A percentile compares a stretch with the other conserved stretches of the same genome.
These are phyloP conservation scores for Globisporangium iwayamae DNA, from an alignment of 352 stramenopile genomes.

Conservation along the genomic window DNA sequence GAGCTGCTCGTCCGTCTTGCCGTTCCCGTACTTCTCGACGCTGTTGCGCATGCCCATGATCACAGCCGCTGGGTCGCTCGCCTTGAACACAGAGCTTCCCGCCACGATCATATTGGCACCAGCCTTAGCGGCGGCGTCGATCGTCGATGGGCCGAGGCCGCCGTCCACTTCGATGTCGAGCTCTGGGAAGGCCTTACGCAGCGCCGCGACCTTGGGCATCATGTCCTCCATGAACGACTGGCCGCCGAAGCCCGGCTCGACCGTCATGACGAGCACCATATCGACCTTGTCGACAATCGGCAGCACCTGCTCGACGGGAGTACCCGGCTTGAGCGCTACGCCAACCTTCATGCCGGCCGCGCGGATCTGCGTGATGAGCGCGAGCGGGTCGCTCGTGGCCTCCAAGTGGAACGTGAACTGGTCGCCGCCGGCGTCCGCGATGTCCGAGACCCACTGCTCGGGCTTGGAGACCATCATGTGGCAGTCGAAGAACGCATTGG, in stretches of 20 bases:
- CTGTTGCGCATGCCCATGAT: conserved; percentile 85
- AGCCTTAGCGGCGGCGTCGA: conserved; percentile 91
- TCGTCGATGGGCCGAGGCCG: conserved; percentile 91
- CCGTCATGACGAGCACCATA: conserved; percentile 98
- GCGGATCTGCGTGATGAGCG: conserved; percentile 84
- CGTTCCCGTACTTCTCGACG: conserved; percentile 78
- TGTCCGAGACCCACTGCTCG: conserved; percentile 94
- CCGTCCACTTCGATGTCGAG: conserved; percentile 98
- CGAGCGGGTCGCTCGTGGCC: conserved; percentile 61
- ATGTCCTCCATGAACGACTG: conserved; percentile 96
- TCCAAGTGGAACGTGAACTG: conserved; percentile 98
- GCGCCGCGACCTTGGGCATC: conserved; percentile 91
- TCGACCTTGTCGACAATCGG: conserved; percentile 88
- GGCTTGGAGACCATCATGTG: conserved; percentile 98
- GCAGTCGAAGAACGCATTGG: conserved; percentile 93
- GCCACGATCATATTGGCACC: conserved; percentile 98
- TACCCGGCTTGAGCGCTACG: conserved; percentile 94
- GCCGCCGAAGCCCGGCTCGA: conserved; percentile 96
- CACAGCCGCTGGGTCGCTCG: conserved; percentile 49
- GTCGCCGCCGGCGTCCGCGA: conserved; percentile 92
- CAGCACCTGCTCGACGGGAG: conserved; percentile 84
- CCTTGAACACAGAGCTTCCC: conserved; percentile 92
- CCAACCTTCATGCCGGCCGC: conserved; percentile 93
- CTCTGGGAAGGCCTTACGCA: conserved; percentile 90
- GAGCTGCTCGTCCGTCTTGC: conserved; percentile 60